Evolutionary conservation across 2,329 filamentous ascomycete genomes (phyloP), one percentile per base, ranked within the genome.

Genomic region (Diaporthe eres): DNA sequence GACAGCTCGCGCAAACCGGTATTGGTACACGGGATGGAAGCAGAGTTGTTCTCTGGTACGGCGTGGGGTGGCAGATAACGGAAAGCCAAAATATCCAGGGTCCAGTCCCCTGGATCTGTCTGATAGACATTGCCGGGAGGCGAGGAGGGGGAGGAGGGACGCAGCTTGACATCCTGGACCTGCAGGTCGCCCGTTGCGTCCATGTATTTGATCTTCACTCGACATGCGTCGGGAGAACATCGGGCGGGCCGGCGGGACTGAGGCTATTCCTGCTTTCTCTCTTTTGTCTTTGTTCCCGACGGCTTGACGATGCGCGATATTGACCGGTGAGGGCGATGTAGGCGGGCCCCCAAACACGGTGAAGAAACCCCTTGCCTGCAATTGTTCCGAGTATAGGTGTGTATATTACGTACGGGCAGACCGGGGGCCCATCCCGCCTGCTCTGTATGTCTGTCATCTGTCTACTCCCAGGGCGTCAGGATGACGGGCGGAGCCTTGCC

Each of bases 121-220:
- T 39, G 28, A 37, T 51, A 51, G 63, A 47, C 12, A 12, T 17
- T 51, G 17, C 31, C 31, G 6, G 63, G 44, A 25, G 63, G 63
- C n/a, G 22, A 15, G 34, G 22, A n/a, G 34, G 19, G 19, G 19
- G 5, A 5, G 12, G 12, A 37, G 25, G 63, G 61, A 51, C 3
- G 44, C 44, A n/a, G 60, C 37, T 13, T 28, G 3, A 12, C 22
- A 4, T 19, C 37, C 22, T 61, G 60, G 7, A 44, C 60, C 60
- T 63, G 60, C 60, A 63, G 25, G 63, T 37, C 44, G 47, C 47
- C 63, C 63, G 63, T 68, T 68, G 63, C 63, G 63, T 51, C 22
- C 22, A 19, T 39, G 39, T 19, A 39, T 53, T 39, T 39, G 47
- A 39, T 34, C 8, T 37, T 22, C 31, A 6, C 22, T 39, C 34